Conservation (phyloP, 2,329 filamentous ascomycete genomes). For the Aspergillus awamori region DNA sequence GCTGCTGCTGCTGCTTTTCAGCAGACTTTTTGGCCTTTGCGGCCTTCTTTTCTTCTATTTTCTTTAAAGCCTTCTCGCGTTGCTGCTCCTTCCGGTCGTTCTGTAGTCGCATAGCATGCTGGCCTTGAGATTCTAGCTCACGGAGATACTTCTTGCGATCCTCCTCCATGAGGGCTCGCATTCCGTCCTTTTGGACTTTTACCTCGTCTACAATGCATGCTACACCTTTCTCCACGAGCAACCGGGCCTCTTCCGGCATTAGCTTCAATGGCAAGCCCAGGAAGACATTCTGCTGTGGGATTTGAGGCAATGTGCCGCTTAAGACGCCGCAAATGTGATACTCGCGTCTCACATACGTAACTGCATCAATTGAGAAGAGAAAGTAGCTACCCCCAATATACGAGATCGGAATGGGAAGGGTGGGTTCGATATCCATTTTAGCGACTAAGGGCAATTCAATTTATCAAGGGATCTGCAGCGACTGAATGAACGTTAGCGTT, state of each 20-base stretch:
- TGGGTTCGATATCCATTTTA: conserved; percentile 40
- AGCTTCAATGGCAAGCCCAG: conserved; percentile 85
- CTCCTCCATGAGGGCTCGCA: conserved; percentile 61
- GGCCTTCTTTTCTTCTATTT: conserved; percentile 46
- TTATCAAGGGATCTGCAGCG: conserved; percentile 12
- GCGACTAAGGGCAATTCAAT: not conserved
- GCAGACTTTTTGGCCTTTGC: conserved; percentile 28
- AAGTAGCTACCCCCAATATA: conserved; percentile 79
- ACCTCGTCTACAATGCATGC: conserved; percentile 82
- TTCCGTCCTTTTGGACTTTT: conserved; percentile 66
- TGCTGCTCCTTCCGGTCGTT: conserved; percentile 53
- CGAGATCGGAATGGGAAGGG: conserved; percentile 74
- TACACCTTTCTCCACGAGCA: conserved; percentile 75
- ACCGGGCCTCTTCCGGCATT: conserved; percentile 83
- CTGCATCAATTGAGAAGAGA: conserved; percentile 82
- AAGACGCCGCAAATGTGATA: conserved; percentile 86
- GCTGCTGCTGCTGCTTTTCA: conserved; percentile 18
- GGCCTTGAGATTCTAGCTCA: conserved; percentile 58
- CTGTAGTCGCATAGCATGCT: conserved; percentile 52
- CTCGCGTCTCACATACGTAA: conserved; percentile 74
- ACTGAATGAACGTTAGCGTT: conserved; percentile 28
- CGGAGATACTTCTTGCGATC: conserved; percentile 65
- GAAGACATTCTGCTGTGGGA: conserved; percentile 93
- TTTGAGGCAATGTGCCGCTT: conserved; percentile 85
- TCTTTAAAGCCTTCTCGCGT: conserved; percentile 55